These are phyloP conservation scores for Mycena venus DNA, from an alignment of 768 basidiomycete species.

Conservation along the genomic window DNA sequence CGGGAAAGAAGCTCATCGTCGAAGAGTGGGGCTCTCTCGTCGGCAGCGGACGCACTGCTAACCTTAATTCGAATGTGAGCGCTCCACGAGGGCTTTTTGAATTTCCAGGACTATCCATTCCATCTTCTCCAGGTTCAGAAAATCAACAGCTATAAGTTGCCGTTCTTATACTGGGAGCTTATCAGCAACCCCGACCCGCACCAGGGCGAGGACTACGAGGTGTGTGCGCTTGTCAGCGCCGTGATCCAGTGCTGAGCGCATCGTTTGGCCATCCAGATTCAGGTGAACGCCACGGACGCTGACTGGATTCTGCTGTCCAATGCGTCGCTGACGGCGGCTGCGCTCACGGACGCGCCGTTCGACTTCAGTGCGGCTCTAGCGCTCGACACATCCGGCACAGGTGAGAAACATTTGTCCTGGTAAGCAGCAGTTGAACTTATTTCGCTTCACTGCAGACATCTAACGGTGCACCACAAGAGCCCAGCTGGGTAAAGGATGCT, in stretches of 20 bases:
- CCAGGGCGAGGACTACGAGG: constrained; percentile 43
- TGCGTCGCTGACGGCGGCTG: neutral
- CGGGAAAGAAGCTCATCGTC: constrained; percentile 51
- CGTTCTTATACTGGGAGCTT: constrained; percentile 55
- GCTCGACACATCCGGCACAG: neutral
- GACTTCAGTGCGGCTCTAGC: constrained; percentile 38
- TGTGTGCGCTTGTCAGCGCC: neutral
- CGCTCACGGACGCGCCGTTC: constrained; percentile 27
- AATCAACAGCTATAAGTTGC: constrained; percentile 49
- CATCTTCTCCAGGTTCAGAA: constrained; percentile 30
- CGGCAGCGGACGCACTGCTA: constrained; percentile 44
- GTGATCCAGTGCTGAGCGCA: neutral
- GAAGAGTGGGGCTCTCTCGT: constrained; percentile 53
- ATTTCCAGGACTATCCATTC: too few relatives aligned
- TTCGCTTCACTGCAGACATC: too few relatives aligned
- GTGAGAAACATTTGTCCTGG: neutral
- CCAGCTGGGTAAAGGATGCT: too few relatives aligned
- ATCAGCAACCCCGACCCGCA: constrained; percentile 51
- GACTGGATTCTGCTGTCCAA: neutral
- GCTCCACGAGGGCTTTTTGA: too few relatives aligned
- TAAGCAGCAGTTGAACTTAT: too few relatives aligned
- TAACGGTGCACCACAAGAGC: too few relatives aligned
- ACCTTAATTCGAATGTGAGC: constrained; percentile 34
- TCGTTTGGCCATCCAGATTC: neutral
- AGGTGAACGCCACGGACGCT: neutral